Percentiles rank a stretch among this genome's conserved stretches.
Evolutionary conservation across 176 grass and related monocot species (phyloP).

Genomic region (Calamus simplicifolius): DNA sequence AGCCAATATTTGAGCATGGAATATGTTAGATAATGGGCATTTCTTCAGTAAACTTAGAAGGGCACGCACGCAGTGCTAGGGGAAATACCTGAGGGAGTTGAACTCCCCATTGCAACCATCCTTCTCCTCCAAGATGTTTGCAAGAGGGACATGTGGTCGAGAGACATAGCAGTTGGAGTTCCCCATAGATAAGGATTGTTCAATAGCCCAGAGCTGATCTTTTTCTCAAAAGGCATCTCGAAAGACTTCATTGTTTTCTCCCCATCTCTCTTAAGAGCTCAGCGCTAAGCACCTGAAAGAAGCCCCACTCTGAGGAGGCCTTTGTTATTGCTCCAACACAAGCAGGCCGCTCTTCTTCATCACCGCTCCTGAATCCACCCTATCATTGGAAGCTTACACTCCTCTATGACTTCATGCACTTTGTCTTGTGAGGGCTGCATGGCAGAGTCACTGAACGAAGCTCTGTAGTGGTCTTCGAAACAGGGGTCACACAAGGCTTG

Average conservation of each 20-base stretch:
- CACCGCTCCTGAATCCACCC: background rate
- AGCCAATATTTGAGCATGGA: no score
- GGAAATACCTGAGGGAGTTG: constrained; percentile 43
- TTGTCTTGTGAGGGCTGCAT: no score
- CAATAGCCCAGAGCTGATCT: constrained; percentile 38
- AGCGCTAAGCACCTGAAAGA: constrained; percentile 8
- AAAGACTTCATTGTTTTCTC: background rate
- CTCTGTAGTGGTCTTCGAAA: background rate
- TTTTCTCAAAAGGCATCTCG: constrained; percentile 38
- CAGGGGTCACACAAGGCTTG: background rate
- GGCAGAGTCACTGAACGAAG: no score
- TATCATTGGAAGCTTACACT: constrained; percentile 12
- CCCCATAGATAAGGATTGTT: constrained; percentile 83
- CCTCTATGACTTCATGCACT: background rate
- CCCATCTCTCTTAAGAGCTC: constrained; percentile 6
- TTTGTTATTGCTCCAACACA: background rate
- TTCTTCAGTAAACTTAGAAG: no score
- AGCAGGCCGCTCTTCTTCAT: background rate
- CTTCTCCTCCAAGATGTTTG: constrained; percentile 31
- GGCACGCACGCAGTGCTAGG: no score
- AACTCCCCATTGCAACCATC: constrained; percentile 49
- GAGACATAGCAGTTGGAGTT: constrained; percentile 53
- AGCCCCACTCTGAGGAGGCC: constrained; percentile 13
- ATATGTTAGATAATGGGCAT: no score
- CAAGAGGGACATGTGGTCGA: constrained; percentile 54